Conservation (phyloP, 495 filamentous ascomycete genomes). For the Corynascus novoguineensis region DNA sequence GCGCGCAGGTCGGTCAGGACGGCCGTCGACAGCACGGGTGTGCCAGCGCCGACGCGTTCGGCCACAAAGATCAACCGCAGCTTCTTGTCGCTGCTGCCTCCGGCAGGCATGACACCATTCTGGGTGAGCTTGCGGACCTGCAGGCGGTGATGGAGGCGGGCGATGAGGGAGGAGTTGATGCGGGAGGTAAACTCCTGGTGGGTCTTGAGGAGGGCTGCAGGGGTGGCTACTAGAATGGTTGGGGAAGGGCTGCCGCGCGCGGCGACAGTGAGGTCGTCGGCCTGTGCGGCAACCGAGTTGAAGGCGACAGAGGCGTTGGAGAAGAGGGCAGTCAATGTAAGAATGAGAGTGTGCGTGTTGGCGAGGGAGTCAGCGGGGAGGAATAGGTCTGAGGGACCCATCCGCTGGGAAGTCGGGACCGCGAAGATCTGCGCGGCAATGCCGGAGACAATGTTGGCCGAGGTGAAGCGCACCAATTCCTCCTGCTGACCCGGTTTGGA, state of each 20-base stretch:
- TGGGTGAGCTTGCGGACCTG: slow-evolving; percentile 61
- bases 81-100: slow-evolving; percentile 54
- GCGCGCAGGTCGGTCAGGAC: slow-evolving; percentile 73
- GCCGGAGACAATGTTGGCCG: slow-evolving; percentile 74
- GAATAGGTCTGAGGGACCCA: slow-evolving; percentile 71
- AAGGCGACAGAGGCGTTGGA: slow-evolving; percentile 81
- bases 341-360: slow-evolving; percentile 68
- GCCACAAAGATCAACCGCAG: slow-evolving; percentile 69
- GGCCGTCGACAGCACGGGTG: slow-evolving; percentile 53
- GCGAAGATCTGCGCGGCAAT: slow-evolving; percentile 70
- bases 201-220: slow-evolving; percentile 62
- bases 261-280: slow-evolving; percentile 64
- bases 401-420: slow-evolving; percentile 65
- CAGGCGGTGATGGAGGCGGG: slow-evolving; percentile 53
- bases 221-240: slow-evolving; percentile 75
- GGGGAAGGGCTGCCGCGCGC: slow-evolving; percentile 69
- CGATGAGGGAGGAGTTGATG: slow-evolving; percentile 45
- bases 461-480: slow-evolving; percentile 70
- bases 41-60: slow-evolving; percentile 49
- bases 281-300: slow-evolving; percentile 72
- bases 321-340: slow-evolving; percentile 77
- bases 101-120: slow-evolving; percentile 64
- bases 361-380: slow-evolving; percentile 82
- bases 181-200: slow-evolving; percentile 48
- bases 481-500: slow-evolving; percentile 45